Base-by-base conservation (phyloP, 2,329 filamentous ascomycete species). In the Epichloe elymi region DNA sequence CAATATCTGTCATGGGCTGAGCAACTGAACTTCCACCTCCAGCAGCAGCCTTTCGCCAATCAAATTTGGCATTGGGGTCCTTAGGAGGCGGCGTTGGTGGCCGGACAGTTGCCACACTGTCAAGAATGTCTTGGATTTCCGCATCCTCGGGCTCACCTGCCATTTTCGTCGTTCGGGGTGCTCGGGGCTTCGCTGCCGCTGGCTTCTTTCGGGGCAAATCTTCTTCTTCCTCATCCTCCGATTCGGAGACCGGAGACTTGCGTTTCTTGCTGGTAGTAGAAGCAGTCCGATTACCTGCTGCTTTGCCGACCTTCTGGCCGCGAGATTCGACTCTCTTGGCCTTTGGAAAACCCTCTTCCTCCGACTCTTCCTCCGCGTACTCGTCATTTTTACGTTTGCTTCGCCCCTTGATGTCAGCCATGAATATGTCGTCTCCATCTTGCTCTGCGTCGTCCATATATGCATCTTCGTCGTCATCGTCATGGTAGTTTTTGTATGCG, bases 41-140 rank as follows among this genome's bases (percentile, higher is more conserved):
- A 59, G 73, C 66, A 53, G 65, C 70, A 26, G 72, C 73, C 61
- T 82, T 83, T 57, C 79, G 79, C 74, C 80, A 97, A 63, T 94
- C 83, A 59, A 91, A 96, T 60, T 95, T 96, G 23, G 72, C 72
- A 56, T 80, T 76, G 0, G 80, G 78, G 51, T 83, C 78, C 55
- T 82, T 79, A 1, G 84, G 75, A 2, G 91, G 90, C 41, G 93
- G 91, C 3, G 88, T 86, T 5, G 93, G 93, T 20, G 93, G 76
- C 53, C 84, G 75, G 41, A 98, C 80, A 1, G 81, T 87, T 5
- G 88, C 86, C 53, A 98, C 91, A 58, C 82, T 88, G 63, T 95
- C 84, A 35, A 97, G 78, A 44, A 98, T 96, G 46, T 84, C 81
- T 65, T 95, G 82, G 19, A 70, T 67, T 5, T 95, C 81, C 20